Base-by-base conservation (phyloP, 1,139 yeast species). In the Wickerhamiella infanticola region DNA sequence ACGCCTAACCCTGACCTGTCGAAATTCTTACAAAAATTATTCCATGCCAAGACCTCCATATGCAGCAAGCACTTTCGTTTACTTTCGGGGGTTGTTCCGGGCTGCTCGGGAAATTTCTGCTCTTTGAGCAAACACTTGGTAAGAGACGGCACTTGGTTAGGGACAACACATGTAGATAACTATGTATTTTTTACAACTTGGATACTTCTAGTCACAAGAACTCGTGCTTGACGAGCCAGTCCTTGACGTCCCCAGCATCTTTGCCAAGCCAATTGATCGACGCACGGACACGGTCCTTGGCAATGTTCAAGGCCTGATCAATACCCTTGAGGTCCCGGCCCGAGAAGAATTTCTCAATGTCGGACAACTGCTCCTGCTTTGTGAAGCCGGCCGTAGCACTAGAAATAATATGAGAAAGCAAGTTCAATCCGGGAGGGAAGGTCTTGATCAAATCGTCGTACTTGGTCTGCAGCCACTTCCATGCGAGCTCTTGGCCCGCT, bases 361-460 rank as follows among this genome's bases (percentile, higher is more conserved):
- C 74, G 11, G 70, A 67, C 54, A 75, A 74, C 55, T 78, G 79
- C 43, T 73, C 76, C 46, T 65, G 63, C 48, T 76, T 72, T 41
- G 88, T 74, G 64, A 81, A 82, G 2, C 83, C 80, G 35, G 79
- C 66, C 8, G 83, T 70, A 43, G 78, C 66, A 44, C 80, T 54
- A 42, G 70, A 68, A 37, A 86, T 81, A 48, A 88, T 78, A 18
- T 80, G 69, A 40, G 90, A 81, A 54, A 88, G 70, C 79, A 86
- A 75, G 24, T 85, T 72, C 51, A 81, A 72, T 29, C 83, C 80
- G n/a, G 94, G 85, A 43, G 96, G 95, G 60, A 84, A 73, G 55
- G 72, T 67, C 59, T 74, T 70, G 54, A 66, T 65, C 51, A 88
- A 62, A 42, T 65, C 70, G 48, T 75, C 84, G 29, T 29, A 86